Conservation (phyloP, 495 filamentous ascomycete genomes). For the Penicillium waksmanii region DNA sequence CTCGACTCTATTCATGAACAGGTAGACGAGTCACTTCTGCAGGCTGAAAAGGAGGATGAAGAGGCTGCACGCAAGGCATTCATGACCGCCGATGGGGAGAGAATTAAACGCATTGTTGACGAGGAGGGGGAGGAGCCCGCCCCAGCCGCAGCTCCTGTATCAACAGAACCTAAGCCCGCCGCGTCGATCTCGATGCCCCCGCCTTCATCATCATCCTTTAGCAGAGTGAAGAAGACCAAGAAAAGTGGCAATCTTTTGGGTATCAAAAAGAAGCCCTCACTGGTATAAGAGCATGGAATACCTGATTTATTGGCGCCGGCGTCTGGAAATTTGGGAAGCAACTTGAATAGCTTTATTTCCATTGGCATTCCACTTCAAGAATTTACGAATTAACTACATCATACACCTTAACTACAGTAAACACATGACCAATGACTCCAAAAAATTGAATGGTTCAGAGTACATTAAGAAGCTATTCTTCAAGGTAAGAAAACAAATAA, state of each 20-base stretch:
- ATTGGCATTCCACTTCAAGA: background rate
- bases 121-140: conserved; percentile 38
- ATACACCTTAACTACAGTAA: background rate
- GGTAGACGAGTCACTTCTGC: conserved; percentile 60
- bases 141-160: conserved; percentile 24
- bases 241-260: conserved; percentile 77
- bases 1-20: conserved; percentile 46
- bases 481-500: conserved; percentile 11
- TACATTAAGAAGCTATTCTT: conserved; percentile 16
- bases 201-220: conserved; percentile 69
- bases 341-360: background rate
- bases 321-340: conserved; percentile 5
- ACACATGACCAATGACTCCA: conserved; percentile 2
- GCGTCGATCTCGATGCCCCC: conserved; percentile 38
- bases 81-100: conserved; percentile 60
- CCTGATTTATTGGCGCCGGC: conserved; percentile 18
- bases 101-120: conserved; percentile 53
- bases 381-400: background rate
- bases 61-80: conserved; percentile 84
- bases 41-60: conserved; percentile 81
- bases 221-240: conserved; percentile 80
- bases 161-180: conserved; percentile 25
- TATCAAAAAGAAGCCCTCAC: conserved; percentile 84
- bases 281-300: conserved; percentile 39
- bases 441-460: conserved; percentile 5